These are phyloP conservation scores for Camellia lanceoleosa DNA, from an alignment of 148 eudicot genomes.

Conservation along the genomic window DNA sequence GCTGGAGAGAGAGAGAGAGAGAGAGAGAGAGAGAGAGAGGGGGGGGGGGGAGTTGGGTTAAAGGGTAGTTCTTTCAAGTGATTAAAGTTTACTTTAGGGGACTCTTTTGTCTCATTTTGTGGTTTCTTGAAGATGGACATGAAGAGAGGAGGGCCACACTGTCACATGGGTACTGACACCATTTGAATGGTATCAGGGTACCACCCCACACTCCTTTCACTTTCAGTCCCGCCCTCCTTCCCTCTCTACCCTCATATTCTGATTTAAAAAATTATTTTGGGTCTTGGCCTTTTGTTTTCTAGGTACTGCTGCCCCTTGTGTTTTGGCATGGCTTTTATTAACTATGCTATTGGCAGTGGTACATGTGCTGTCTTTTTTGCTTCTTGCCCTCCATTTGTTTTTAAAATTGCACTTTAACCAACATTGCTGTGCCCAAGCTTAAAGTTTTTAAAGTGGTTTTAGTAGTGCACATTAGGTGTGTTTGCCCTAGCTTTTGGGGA, in stretches of 20 bases:
- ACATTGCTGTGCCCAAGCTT: background rate
- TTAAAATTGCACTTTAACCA: slow-evolving; percentile 27
- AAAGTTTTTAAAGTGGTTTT: background rate
- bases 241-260: background rate
- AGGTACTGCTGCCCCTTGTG: slow-evolving; percentile 25
- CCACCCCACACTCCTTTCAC: slow-evolving; percentile 49
- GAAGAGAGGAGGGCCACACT: slow-evolving; percentile 45
- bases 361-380: slow-evolving; percentile 17
- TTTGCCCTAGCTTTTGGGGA: no score
- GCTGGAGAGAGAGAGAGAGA: background rate
- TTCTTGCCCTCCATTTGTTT: background rate
- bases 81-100: slow-evolving; percentile 42
- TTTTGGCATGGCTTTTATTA: slow-evolving; percentile 20
- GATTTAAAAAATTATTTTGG: slow-evolving; percentile 9
- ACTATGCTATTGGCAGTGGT: background rate
- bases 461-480: no score
- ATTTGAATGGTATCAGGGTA: slow-evolving; percentile 29
- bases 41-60: slow-evolving; percentile 18
- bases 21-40: slow-evolving; percentile 27
- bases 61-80: slow-evolving; percentile 32
- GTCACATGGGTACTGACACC: slow-evolving; percentile 86
- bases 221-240: slow-evolving; percentile 29
- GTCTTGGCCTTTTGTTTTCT: slow-evolving; percentile 33
- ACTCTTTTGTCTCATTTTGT: slow-evolving; percentile 62
- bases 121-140: slow-evolving; percentile 59